phyloP scores from a whole-genome alignment of 2,329 filamentous ascomycete genomes.

The Cladophialophora bantiana region DNA sequence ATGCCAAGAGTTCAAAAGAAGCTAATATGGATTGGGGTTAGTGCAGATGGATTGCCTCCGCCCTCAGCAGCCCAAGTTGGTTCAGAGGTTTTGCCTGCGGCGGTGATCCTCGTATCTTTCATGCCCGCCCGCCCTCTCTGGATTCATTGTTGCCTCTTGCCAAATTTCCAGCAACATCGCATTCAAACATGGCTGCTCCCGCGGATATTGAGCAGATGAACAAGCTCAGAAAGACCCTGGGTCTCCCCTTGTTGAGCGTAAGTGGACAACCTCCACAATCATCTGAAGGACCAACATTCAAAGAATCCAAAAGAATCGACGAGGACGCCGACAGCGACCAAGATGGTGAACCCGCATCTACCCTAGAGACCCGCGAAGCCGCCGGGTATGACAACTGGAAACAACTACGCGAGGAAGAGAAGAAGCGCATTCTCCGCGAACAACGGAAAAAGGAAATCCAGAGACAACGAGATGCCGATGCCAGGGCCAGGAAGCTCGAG shows the following conservation, averaged over 20 bases:
- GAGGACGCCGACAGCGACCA: constrained; percentile 50
- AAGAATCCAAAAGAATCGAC: constrained; percentile 47
- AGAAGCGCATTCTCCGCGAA: constrained; percentile 70
- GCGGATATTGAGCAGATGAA: constrained; percentile 42
- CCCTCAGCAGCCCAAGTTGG: background rate
- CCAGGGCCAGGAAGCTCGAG: constrained; percentile 75
- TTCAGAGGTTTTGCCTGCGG: constrained; percentile 1
- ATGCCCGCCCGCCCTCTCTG: background rate
- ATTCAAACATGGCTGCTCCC: constrained; percentile 37
- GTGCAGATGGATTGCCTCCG: background rate
- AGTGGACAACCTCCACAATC: constrained; percentile 36
- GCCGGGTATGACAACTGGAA: constrained; percentile 58
- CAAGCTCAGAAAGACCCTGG: constrained; percentile 42
- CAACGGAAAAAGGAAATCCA: constrained; percentile 83
- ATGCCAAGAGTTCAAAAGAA: constrained; percentile 11
- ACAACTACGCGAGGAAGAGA: constrained; percentile 71
- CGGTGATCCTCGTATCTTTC: background rate
- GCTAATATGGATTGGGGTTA: background rate
- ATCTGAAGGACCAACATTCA: constrained; percentile 63
- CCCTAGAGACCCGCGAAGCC: constrained; percentile 71
- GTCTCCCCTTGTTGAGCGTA: constrained; percentile 40
- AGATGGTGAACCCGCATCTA: constrained; percentile 78
- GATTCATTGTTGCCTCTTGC: background rate
- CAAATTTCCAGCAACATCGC: background rate
- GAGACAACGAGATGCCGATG: constrained; percentile 83